Evolutionary conservation across 1,284 basidiomycete species (phyloP), one percentile per base, ranked within the genome.

Genomic region (Cystobasidium sp.): DNA sequence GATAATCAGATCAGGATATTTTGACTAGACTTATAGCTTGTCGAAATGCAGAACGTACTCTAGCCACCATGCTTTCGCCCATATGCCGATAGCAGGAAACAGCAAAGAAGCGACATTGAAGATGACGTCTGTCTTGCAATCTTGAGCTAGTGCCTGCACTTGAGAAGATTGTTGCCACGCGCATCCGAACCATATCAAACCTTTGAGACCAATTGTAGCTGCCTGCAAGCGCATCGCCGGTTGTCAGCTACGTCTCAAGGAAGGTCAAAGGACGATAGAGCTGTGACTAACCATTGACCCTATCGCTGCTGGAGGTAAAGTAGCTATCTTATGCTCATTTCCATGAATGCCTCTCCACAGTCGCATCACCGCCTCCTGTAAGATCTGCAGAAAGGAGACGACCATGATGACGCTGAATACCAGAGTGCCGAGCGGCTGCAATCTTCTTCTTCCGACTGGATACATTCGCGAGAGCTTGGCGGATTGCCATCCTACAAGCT

Each of bases 61-160:
- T 8, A 69, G 3, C 77, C 78, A 75, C 71, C 71, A 74, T 24
- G 59, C 44, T 10, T 77, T 76, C 2, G 80, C 76, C 46, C 77
- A 74, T n/a, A 75, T 62, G 37, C 77, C 79, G 44, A 85, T 56
- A 63, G 84, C 83, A 3, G 86, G 86, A 77, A 87, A 87, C 31
- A 85, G 80, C 18, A 87, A 82, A 16, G 86, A 86, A 77, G 86
- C 84, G 31, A 84, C 80, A 79, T 87, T 87, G 80, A 87, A 84
- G 62, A 84, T 84, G 74, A 83, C 83, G 75, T 87, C 86, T 76
- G 86, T 87, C 78, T 86, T 83, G 14, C 85, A 85, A 76, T 86
- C 85, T 71, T 85, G 84, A 3, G 84, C 84, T 1, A 84, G 79
- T 39, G 84, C 82, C 78, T 83, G 64, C 0, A 62, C 20, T 22